Evolutionary conservation across 2,329 filamentous ascomycete species (phyloP), one percentile per base, ranked within the genome.

Genomic region (Aspergillus jensenii): DNA sequence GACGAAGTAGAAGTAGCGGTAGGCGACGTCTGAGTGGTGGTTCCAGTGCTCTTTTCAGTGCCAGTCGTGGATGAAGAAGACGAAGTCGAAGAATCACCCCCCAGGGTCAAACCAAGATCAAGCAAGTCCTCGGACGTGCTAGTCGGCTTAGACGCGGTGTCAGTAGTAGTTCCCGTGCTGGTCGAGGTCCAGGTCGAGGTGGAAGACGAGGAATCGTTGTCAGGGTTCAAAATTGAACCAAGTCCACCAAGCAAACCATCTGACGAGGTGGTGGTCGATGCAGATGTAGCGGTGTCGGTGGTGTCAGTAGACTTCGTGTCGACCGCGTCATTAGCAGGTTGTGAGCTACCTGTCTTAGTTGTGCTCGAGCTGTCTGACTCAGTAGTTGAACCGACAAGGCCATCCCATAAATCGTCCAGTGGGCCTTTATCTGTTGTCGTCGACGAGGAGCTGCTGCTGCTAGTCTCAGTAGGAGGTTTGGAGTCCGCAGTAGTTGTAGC

Each of bases 401-500:
- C 35, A 31, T 33, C 33, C 49, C n/a, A 54, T 17, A 47, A 54
- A 47, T 19, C 21, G 14, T 17, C 43, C 31, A 54, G 21, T 23
- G 27, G 35, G 14, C 35, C 27, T 44, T 51, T 14, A 11, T 41
- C 8, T 31, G 31, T 43, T 9, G 46, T 55, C 8, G 47, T 51
- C 6, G 54, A 51, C 12, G 54, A 27, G 1, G 45, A 9, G 21
- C 39, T 51, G n/a, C 14, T 21, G 5, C 47, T 56, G n/a, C 14
- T 21, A 4, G 54, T 51, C 25, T 27, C 15, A 27, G 52, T 21
- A 23, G 50, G 27, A 31, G 47, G 31, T 27, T 47, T 21, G 4
- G 55, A 44, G 15, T 60, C 51, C 47, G 51, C 27, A 19, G 55
- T 57, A 11, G 59, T 52, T 19, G 52, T 40, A 14, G 52, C 52